Conservation (phyloP, 306 rosid species). For the Trichosanthes cucumerina region DNA sequence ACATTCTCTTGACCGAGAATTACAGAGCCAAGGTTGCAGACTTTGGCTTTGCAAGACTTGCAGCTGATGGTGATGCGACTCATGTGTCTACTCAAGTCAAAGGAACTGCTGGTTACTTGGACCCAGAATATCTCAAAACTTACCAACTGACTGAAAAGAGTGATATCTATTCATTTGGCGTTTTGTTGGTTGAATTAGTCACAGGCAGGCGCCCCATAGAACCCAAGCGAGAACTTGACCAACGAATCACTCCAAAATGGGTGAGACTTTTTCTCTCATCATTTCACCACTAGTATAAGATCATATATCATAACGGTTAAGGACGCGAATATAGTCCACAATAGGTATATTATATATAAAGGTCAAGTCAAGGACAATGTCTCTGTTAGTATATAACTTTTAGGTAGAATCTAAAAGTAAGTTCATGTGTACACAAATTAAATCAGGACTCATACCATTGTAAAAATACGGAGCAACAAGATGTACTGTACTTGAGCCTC, state of each 20-base stretch:
- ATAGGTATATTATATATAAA: not conserved
- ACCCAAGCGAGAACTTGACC: constrained; percentile 61
- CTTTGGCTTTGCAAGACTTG: constrained; percentile 90
- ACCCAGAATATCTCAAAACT: constrained; percentile 89
- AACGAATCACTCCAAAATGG: constrained; percentile 81
- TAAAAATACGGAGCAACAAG: not conserved
- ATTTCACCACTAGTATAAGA: not conserved
- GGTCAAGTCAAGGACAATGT: not conserved
- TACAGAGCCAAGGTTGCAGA: constrained; percentile 92
- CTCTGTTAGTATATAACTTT: not conserved
- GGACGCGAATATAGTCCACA: not conserved
- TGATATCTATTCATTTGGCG: constrained; percentile 94
- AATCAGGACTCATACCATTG: not conserved
- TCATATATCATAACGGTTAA: not conserved
- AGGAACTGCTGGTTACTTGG: constrained; percentile 99
- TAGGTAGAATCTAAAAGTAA: not conserved
- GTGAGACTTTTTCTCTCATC: constrained; percentile 27
- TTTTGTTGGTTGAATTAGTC: constrained; percentile 78
- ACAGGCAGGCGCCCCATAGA: constrained; percentile 98
- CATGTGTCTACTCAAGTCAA: constrained; percentile 92
- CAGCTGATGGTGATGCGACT: constrained; percentile 77
- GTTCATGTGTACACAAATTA: not conserved
- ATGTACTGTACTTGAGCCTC: not conserved
- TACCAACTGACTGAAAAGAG: constrained; percentile 93
- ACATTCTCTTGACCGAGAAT: constrained; percentile 74